Conservation (phyloP, 495 filamentous ascomycete genomes). For the Penicillium silybi region DNA sequence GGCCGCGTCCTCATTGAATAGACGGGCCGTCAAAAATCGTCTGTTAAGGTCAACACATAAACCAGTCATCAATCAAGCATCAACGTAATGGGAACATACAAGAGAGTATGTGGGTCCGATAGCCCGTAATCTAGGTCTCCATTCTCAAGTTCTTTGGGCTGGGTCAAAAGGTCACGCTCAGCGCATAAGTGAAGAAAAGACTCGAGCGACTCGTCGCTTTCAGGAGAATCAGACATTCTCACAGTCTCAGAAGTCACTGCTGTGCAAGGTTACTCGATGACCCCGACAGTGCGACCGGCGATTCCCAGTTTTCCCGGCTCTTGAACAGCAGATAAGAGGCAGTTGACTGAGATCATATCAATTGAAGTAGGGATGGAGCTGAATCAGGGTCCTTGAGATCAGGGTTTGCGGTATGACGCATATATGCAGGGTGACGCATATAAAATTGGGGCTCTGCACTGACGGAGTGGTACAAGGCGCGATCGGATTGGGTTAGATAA, state of each 20-base stretch:
- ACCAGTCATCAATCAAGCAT: background rate
- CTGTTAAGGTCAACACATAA: conserved; percentile 8
- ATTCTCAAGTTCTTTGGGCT: conserved; percentile 14
- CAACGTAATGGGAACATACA: conserved; percentile 13
- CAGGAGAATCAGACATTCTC: background rate
- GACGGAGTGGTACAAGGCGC: no score
- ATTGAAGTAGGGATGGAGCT: no score
- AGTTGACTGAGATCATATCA: no score
- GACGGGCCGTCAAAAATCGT: conserved; percentile 30
- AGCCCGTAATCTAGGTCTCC: conserved; percentile 23
- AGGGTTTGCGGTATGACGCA: no score
- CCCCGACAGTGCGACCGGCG: no score
- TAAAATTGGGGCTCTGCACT: no score
- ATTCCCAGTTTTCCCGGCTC: no score
- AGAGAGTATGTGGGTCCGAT: conserved; percentile 25
- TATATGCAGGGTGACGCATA: no score
- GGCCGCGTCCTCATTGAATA: conserved; percentile 14
- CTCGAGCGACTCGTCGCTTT: background rate
- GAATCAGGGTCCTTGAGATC: no score
- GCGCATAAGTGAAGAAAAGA: conserved; percentile 18
- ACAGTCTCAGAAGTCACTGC: background rate
- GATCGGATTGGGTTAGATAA: no score
- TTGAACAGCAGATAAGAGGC: no score
- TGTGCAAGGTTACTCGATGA: no score
- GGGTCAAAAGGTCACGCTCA: conserved; percentile 20